Evolutionary conservation across 129 eudicot species (phyloP).

Genomic region (Logfia minima): DNA sequence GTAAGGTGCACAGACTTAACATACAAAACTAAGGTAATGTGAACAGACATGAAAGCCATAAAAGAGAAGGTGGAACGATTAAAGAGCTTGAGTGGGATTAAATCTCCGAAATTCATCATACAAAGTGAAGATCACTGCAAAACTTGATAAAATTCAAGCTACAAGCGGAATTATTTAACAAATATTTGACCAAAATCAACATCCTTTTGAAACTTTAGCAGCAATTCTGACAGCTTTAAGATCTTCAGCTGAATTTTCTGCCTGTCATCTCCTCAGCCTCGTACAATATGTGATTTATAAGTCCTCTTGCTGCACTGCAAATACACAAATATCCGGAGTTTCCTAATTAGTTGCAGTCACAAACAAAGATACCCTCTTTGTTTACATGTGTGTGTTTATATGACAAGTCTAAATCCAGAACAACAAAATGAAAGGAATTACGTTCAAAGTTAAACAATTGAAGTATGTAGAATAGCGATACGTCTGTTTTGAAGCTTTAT

Average conservation of each 20-base stretch:
- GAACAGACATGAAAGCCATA: no score
- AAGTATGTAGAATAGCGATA: neutral
- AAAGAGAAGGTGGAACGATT: no score
- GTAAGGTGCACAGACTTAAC: neutral
- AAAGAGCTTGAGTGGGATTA: no score
- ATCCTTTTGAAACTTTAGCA: constrained; percentile 1
- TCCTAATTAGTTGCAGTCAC: neutral
- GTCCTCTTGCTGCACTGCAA: constrained; percentile 96
- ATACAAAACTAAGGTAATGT: no score
- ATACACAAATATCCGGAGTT: neutral
- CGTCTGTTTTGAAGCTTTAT: neutral
- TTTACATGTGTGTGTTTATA: neutral
- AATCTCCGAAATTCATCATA: neutral
- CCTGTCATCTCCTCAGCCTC: constrained; percentile 89
- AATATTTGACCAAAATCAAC: constrained; percentile 13
- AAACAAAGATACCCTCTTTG: neutral
- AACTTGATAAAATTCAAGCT: constrained; percentile 5
- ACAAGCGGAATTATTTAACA: constrained; percentile 20
- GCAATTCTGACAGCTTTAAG: constrained; percentile 18
- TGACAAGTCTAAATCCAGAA: constrained; percentile 2
- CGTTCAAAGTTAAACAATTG: neutral
- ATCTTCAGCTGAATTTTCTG: constrained; percentile 69
- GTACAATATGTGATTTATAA: constrained; percentile 82
- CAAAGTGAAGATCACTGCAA: constrained; percentile 12
- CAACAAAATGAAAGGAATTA: neutral